phyloP scores from a whole-genome alignment of 192 early-diverging fungal species.

The Phlyctochytrium bullatum region DNA sequence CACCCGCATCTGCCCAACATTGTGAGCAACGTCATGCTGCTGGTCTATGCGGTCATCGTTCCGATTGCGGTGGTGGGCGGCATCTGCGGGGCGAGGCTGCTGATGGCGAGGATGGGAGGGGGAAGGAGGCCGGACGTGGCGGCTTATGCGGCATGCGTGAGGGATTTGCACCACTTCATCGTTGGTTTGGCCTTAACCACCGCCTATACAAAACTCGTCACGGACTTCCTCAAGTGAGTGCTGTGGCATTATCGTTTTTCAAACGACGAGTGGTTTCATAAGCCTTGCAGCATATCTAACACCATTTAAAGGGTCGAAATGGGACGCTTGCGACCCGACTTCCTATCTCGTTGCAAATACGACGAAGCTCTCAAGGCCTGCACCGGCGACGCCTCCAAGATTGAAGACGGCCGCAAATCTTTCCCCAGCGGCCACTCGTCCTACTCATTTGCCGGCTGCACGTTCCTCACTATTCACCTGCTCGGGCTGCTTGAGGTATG shows the following conservation, averaged over 20 bases:
- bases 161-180: slow-evolving; percentile 14
- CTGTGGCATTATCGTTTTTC: not conserved
- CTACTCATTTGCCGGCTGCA: slow-evolving; percentile 41
- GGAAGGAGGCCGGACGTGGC: not conserved
- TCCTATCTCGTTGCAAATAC: slow-evolving; percentile 58
- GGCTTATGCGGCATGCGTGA: not conserved
- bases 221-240: slow-evolving; percentile 7
- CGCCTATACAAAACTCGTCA: slow-evolving; percentile 15
- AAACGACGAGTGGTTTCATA: too few species aligned
- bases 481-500: not conserved
- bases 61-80: not conserved
- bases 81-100: not conserved
- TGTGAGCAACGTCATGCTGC: slow-evolving; percentile 6
- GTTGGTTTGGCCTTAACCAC: slow-evolving; percentile 9
- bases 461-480: slow-evolving; percentile 1
- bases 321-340: slow-evolving; percentile 70
- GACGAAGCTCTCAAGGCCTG: slow-evolving; percentile 21
- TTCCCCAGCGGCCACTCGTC: slow-evolving; percentile 90
- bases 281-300: too few species aligned
- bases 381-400: slow-evolving; percentile 34
- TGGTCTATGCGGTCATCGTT: not conserved
- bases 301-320: not conserved
- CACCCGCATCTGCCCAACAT: slow-evolving; percentile 21
- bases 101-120: not conserved
- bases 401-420: slow-evolving; percentile 78